phyloP scores from a whole-genome alignment of 2,329 filamentous ascomycete species.

The Chrysoporthe austroafricana region DNA sequence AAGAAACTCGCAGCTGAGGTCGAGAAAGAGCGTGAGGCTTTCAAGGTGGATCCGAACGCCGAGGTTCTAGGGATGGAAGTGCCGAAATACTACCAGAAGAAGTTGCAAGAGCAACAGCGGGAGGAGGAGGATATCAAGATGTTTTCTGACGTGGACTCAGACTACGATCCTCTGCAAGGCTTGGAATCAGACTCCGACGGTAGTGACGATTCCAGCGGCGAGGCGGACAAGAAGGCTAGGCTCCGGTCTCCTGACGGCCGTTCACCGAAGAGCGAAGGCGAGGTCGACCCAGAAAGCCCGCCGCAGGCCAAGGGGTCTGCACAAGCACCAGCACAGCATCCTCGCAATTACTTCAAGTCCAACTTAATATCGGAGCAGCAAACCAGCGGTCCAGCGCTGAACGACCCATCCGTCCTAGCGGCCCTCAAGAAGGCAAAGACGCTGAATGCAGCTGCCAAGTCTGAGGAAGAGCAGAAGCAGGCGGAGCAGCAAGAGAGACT shows the following conservation, averaged over 20 bases:
- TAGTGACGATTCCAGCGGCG: conserved; percentile 39
- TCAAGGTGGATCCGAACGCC: conserved; percentile 58
- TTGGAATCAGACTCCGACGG: conserved; percentile 54
- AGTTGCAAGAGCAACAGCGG: conserved; percentile 50
- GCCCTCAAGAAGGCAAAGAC: conserved; percentile 83
- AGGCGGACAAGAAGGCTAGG: conserved; percentile 32
- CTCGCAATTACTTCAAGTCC: conserved; percentile 66
- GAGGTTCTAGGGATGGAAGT: conserved; percentile 69
- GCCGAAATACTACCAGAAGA: conserved; percentile 59
- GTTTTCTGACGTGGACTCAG: conserved; percentile 67
- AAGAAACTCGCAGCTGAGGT: conserved; percentile 53
- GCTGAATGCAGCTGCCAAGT: conserved; percentile 54
- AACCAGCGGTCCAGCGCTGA: conserved; percentile 59
- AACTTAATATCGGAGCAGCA: conserved; percentile 58
- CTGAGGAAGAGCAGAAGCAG: conserved; percentile 44
- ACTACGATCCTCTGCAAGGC: conserved; percentile 69
- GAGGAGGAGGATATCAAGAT: conserved; percentile 64
- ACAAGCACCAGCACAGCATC: conserved; percentile 36
- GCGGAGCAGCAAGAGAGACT: conserved; percentile 67
- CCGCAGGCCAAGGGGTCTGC: conserved; percentile 38
- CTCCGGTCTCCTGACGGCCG: conserved; percentile 1
- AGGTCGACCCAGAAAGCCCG: conserved; percentile 31
- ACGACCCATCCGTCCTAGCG: conserved; percentile 78
- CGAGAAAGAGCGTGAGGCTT: conserved; percentile 41
- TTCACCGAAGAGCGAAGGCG: conserved; percentile 29